Percentiles rank a stretch among this genome's conserved stretches.
Evolutionary conservation across 2,329 filamentous ascomycete species (phyloP).

Genomic region (Microascus cirrosus): DNA sequence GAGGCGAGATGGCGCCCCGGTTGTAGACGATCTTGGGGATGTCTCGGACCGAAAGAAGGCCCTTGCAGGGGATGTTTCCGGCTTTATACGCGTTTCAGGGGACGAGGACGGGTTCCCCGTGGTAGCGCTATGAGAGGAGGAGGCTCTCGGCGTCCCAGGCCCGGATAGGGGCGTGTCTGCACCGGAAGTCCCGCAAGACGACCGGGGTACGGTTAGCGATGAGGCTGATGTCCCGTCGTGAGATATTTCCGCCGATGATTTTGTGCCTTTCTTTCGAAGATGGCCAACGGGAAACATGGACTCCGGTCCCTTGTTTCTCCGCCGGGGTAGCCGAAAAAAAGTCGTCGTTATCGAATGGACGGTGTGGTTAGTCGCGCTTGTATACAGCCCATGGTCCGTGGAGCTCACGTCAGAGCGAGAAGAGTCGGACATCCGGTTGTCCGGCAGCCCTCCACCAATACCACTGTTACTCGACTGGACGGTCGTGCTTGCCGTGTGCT

Average conservation of each 20-base stretch:
- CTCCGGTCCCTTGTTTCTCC: constrained; percentile 62
- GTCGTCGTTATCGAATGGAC: constrained; percentile 49
- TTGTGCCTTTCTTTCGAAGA: constrained; percentile 62
- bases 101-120: neutral
- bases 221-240: constrained; percentile 21
- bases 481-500: neutral
- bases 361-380: constrained; percentile 46
- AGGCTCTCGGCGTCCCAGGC: constrained; percentile 19
- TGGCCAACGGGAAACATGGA: constrained; percentile 78
- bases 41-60: constrained; percentile 38
- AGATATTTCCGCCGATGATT: constrained; percentile 15
- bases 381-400: constrained; percentile 50
- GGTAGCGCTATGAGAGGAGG: constrained; percentile 18
- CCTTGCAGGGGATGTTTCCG: constrained; percentile 31
- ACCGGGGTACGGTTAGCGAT: constrained; percentile 22
- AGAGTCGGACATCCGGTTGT: constrained; percentile 47
- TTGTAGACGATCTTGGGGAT: constrained; percentile 58
- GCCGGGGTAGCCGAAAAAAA: constrained; percentile 71
- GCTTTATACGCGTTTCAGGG: constrained; percentile 12
- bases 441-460: neutral
- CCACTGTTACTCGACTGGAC: neutral
- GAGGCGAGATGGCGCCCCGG: constrained; percentile 45
- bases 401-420: constrained; percentile 82
- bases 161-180: constrained; percentile 4
- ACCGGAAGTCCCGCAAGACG: neutral